Base-by-base conservation (phyloP, 495 filamentous ascomycete genomes). In the Choiromyces venosus region DNA sequence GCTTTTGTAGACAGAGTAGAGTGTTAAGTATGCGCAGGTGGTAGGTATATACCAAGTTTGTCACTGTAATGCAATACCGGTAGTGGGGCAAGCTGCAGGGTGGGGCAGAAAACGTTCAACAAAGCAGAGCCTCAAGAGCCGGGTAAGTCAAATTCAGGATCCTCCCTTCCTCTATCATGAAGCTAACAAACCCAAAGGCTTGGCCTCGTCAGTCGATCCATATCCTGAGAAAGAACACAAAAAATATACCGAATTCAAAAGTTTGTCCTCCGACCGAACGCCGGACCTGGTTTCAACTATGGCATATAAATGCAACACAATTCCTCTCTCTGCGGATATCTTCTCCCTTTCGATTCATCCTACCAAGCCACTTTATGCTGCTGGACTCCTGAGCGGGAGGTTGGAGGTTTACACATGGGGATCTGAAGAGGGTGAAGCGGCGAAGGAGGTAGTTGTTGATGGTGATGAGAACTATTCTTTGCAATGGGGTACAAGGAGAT, bases 281-380 rank as follows among this genome's bases (percentile, higher is more conserved):
- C 36, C 66, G 21, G 36, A 67, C 25, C 35, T 9, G 14, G 6
- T 37, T 29, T 33, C 14, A 37, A 37, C 40, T 6, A 79, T 79
- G 77, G 68, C 74, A 67, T 80, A 77, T 65, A 69, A 78, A 36
- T 71, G 72, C 6, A 69, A 73, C 38, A 65, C 69, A 39, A 71
- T 97, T 25, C 91, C 93, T 73, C 88, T 99, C 44, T 86, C 89
- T 56, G 87, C 92, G 74, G 96, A 99, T 77, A 86, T 99, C 78
- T 97, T 99, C 85, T 82, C 92, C 1, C 93, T 97, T 83, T 91
- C 91, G 33, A 84, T 97, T 56, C 94, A 99, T 82, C 93, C 95
- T 2, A 87, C 85, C 2, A 86, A 91, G 76, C 92, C 94, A 29
- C 85, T 99, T 29, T 85, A 98, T 75, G 92, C 93, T 1, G 89